A percentile compares a stretch with the other conserved stretches of the same genome.
Conservation (phyloP, 2,329 filamentous ascomycete species). For the Cladosporium sp. region DNA sequence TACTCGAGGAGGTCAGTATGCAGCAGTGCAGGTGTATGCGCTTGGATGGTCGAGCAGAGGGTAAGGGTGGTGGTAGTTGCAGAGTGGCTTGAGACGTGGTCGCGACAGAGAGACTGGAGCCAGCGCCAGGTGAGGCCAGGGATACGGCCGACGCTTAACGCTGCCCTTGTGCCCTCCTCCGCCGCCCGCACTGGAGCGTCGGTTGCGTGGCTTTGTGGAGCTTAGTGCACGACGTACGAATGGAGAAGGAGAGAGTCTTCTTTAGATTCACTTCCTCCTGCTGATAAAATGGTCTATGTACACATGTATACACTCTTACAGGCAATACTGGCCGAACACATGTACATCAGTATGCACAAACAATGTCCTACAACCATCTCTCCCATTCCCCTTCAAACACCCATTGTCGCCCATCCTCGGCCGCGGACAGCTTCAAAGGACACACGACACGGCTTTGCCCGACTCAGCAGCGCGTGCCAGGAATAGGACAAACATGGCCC, state of each 20-base stretch:
- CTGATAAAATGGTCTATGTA: background rate
- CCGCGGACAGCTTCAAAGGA: background rate
- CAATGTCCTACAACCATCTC: background rate
- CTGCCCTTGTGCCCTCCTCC: background rate
- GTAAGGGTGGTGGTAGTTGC: background rate
- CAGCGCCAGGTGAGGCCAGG: conserved; percentile 4
- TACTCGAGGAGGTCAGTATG: background rate
- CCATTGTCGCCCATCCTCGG: conserved; percentile 1
- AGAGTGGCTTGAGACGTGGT: conserved; percentile 11
- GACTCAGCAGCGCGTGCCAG: conserved; percentile 6
- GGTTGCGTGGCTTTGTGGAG: conserved; percentile 18
- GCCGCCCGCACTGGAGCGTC: background rate
- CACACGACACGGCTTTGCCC: background rate
- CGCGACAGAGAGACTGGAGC: conserved; percentile 5
- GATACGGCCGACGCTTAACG: conserved; percentile 2
- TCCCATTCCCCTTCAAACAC: background rate
- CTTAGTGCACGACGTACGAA: background rate
- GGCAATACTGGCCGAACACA: background rate
- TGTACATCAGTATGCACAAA: background rate
- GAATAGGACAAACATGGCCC: background rate
- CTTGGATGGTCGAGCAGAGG: background rate
- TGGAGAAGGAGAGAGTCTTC: background rate
- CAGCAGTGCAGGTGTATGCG: background rate
- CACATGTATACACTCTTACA: background rate
- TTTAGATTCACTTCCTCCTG: background rate